Evolutionary conservation across 2,329 filamentous ascomycete species (phyloP).

Genomic region (Neofusicoccum sp.): DNA sequence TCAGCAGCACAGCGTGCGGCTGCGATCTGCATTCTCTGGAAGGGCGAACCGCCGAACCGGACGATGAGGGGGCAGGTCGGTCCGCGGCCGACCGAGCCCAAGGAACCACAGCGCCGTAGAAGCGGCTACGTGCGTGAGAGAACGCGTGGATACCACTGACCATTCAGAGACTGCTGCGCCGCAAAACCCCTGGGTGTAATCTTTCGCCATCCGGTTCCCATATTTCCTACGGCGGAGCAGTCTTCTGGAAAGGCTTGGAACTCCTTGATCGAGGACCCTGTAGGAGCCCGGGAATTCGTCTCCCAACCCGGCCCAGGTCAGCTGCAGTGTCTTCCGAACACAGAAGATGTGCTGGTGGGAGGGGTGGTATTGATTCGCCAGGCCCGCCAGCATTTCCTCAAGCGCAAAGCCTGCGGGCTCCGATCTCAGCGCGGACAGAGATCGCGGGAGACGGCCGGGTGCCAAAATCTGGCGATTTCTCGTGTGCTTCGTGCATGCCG

Average conservation of each 20-base stretch:
- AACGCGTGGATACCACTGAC: background rate
- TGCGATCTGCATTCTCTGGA: conserved; percentile 1
- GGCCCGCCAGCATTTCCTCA: background rate
- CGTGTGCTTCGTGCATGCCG: background rate
- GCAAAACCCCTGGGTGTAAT: background rate
- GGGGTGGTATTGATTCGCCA: conserved; percentile 4
- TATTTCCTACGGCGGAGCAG: background rate
- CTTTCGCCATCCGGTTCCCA: background rate
- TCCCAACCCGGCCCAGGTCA: background rate
- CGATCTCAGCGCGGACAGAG: background rate
- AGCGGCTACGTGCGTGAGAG: background rate
- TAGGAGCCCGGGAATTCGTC: background rate
- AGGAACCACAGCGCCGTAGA: background rate
- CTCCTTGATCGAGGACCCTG: background rate
- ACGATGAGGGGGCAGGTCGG: conserved; percentile 22
- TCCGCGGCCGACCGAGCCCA: conserved; percentile 18
- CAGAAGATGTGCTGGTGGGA: background rate
- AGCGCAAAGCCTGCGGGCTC: background rate
- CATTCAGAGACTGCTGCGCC: background rate
- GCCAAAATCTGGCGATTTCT: background rate
- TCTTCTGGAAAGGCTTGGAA: conserved; percentile 3
- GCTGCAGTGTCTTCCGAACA: background rate
- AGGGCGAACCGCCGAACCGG: background rate
- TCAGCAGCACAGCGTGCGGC: background rate
- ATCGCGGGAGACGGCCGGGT: background rate